Percentiles rank a stretch among this genome's conserved stretches.
phyloP scores from a whole-genome alignment of 192 early-diverging fungal genomes.

The Funneliformis mosseae region DNA sequence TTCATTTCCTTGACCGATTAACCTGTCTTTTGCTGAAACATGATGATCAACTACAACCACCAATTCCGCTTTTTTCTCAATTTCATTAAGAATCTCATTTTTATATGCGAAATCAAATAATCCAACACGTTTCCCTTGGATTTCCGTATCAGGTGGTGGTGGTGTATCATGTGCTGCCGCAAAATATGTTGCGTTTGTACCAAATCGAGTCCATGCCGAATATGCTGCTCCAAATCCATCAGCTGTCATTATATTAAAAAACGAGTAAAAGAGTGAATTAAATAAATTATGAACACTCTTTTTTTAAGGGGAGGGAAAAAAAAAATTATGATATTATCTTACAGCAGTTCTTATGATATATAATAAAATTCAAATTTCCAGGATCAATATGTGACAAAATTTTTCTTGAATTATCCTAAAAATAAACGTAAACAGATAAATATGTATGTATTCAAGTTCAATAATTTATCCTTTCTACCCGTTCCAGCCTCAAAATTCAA shows the following conservation, averaged over 20 bases:
- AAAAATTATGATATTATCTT: neutral
- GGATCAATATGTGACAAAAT: constrained; percentile 8
- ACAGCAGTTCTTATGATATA: constrained; percentile 11
- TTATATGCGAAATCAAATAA: constrained; percentile 1
- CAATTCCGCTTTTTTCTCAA: constrained; percentile 8
- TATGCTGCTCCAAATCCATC: constrained; percentile 16
- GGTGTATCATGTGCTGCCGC: neutral
- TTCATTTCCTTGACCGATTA: neutral
- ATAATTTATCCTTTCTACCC: too few relatives aligned
- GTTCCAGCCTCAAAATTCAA: neutral
- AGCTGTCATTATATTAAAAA: neutral
- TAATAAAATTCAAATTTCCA: constrained; percentile 14
- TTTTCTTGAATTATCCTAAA: neutral
- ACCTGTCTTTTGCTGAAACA: neutral
- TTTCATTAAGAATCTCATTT: neutral
- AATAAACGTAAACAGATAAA: neutral
- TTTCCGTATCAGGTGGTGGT: neutral
- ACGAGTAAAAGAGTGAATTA: neutral
- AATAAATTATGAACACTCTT: neutral
- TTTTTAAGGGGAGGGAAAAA: neutral
- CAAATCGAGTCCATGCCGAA: constrained; percentile 4
- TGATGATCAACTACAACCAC: constrained; percentile 5
- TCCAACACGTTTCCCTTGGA: neutral
- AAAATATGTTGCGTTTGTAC: neutral
- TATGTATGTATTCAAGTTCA: neutral